Evolutionary conservation across 352 stramenopile species (phyloP).

Genomic region (Pythium dissimile): DNA sequence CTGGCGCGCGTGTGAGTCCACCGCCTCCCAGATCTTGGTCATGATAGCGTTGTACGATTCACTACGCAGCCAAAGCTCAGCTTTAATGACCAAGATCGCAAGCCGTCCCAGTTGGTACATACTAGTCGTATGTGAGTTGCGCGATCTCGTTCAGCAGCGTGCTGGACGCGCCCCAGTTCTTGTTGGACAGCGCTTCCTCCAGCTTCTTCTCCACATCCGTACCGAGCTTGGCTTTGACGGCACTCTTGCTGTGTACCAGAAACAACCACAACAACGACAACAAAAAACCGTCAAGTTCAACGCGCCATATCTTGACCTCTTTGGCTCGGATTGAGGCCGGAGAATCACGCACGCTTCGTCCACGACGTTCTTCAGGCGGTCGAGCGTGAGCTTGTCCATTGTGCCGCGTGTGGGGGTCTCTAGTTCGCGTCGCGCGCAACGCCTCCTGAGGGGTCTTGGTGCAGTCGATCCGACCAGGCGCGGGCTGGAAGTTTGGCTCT

Average conservation of each 20-base stretch:
- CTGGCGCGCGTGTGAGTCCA: slow-evolving; percentile 84
- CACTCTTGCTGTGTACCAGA: slow-evolving; percentile 58
- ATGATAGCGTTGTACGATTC: slow-evolving; percentile 89
- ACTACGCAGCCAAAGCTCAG: slow-evolving; percentile 38
- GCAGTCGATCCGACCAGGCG: neutral
- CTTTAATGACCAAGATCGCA: no score
- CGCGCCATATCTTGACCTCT: neutral
- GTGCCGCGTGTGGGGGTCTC: slow-evolving; percentile 7
- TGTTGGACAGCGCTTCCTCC: slow-evolving; percentile 97
- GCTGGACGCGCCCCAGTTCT: slow-evolving; percentile 99
- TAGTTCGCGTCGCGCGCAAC: neutral
- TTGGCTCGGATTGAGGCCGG: neutral
- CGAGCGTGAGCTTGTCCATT: slow-evolving; percentile 84
- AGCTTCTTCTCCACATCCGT: slow-evolving; percentile 88
- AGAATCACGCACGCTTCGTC: slow-evolving; percentile 74
- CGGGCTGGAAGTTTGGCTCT: slow-evolving; percentile 6
- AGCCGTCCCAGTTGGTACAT: slow-evolving; percentile 11
- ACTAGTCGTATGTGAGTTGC: slow-evolving; percentile 96
- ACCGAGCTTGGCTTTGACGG: slow-evolving; percentile 83
- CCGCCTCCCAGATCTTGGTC: slow-evolving; percentile 95
- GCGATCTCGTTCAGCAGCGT: slow-evolving; percentile 98
- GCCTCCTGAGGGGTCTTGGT: neutral
- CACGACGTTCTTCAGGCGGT: slow-evolving; percentile 86
- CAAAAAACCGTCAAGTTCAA: neutral
- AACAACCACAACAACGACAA: no score